Conservation (phyloP, 768 basidiomycete species). For the Kwoniella heveanensis region DNA sequence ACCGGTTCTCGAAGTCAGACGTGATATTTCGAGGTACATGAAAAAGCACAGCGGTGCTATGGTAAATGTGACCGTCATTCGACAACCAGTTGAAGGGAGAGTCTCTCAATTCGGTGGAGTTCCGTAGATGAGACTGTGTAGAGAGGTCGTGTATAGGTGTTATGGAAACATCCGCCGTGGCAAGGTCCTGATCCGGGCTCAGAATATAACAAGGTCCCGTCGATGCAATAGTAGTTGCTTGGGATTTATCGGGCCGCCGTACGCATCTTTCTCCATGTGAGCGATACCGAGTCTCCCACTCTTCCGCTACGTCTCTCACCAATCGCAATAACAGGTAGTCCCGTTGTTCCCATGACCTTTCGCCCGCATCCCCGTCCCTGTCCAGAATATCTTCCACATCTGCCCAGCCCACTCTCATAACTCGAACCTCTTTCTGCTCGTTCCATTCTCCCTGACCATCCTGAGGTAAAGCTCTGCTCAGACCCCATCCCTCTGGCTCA, state of each 20-base stretch:
- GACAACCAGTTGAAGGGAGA: slow-evolving; percentile 4
- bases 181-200: slow-evolving; percentile 8
- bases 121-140: neutral
- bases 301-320: slow-evolving; percentile 34
- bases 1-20: slow-evolving; percentile 28
- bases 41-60: slow-evolving; percentile 31
- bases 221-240: neutral
- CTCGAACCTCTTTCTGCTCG: slow-evolving; percentile 29
- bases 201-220: slow-evolving; percentile 29
- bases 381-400: slow-evolving; percentile 48
- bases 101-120: neutral
- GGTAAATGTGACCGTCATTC: slow-evolving; percentile 30
- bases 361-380: slow-evolving; percentile 15
- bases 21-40: slow-evolving; percentile 18
- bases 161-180: neutral
- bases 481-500: slow-evolving; percentile 19
- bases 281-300: slow-evolving; percentile 29
- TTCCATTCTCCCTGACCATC: neutral
- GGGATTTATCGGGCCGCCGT: slow-evolving; percentile 7
- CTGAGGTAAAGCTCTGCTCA: slow-evolving; percentile 9
- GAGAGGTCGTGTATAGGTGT: slow-evolving; percentile 9
- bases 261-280: slow-evolving; percentile 26
- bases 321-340: slow-evolving; percentile 29
- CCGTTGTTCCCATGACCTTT: slow-evolving; percentile 26
- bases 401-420: slow-evolving; percentile 43